Evolutionary conservation across 2,329 filamentous ascomycete species (phyloP).

Genomic region (Fusarium multiceps): DNA sequence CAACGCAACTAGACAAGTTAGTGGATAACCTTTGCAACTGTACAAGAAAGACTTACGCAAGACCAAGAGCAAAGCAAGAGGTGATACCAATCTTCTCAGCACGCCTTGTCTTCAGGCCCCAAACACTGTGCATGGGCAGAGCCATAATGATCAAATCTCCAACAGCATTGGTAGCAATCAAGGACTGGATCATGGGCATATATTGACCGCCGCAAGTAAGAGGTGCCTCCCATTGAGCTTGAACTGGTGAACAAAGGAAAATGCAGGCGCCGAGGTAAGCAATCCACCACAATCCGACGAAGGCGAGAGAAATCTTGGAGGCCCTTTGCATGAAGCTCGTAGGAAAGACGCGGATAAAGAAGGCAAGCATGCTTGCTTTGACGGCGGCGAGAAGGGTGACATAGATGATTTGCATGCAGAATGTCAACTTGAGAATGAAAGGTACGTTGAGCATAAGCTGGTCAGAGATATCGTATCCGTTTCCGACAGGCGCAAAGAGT

Average conservation of each 20-base stretch:
- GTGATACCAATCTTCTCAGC: slow-evolving; percentile 53
- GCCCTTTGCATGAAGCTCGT: slow-evolving; percentile 43
- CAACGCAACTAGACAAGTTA: slow-evolving; percentile 48
- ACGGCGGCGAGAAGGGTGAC: slow-evolving; percentile 41
- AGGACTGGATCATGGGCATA: slow-evolving; percentile 51
- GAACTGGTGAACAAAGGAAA: slow-evolving; percentile 60
- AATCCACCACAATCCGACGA: slow-evolving; percentile 57
- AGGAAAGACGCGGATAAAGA: slow-evolving; percentile 46
- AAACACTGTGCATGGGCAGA: slow-evolving; percentile 53
- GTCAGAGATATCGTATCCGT: too few relatives aligned
- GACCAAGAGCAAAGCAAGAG: slow-evolving; percentile 51
- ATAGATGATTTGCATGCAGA: slow-evolving; percentile 45
- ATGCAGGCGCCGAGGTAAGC: slow-evolving; percentile 54
- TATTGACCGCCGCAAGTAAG: slow-evolving; percentile 49
- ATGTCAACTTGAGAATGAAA: slow-evolving; percentile 46
- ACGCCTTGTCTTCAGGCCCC: slow-evolving; percentile 51
- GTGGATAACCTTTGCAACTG: too few relatives aligned
- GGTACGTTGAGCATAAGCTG: too few relatives aligned
- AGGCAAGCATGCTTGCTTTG: slow-evolving; percentile 46
- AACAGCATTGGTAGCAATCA: slow-evolving; percentile 53
- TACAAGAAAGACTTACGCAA: slow-evolving; percentile 52
- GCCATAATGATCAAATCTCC: slow-evolving; percentile 54
- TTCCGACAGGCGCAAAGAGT: slow-evolving; percentile 43
- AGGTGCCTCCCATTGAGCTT: slow-evolving; percentile 55
- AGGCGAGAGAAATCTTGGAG: slow-evolving; percentile 49